Base-by-base conservation (phyloP, 257 asterid genomes). In the Scutellaria baicalensis region DNA sequence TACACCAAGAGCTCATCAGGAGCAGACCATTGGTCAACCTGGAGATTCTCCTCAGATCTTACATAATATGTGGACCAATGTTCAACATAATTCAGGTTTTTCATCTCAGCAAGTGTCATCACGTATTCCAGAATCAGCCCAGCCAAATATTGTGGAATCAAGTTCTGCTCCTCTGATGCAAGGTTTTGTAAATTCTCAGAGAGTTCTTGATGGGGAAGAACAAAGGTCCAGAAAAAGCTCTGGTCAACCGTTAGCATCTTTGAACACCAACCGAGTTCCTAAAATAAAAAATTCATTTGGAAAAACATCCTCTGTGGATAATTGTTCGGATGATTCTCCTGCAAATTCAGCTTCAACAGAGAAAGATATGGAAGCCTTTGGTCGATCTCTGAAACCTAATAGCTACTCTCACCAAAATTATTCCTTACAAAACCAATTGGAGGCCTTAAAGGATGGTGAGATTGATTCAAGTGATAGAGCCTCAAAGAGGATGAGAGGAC, bases 301-400 rank as follows among this genome's bases (percentile, higher is more conserved):
- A 54, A 82, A 75, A 77, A 77, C 73, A 68, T 71, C 86, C 38
- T 49, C 71, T 66, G 54, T 62, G 63, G 75, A 80, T 74, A 76
- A 83, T 78, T 59, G 48, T 17, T 72, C 72, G 17, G 89, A 85
- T 58, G 89, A 76, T 60, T 85, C 89, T 79, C 86, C 87, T 68
- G 86, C 82, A 38, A 81, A 80, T 81, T 79, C 95, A 69, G 72
- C 84, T 69, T 83, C 92, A 56, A 78, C 81, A 38, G 63, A 61
- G 48, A 81, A 77, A 68, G 89, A 91, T 69, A 80, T 87, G 70
- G 95, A 90, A 84, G 93, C 91, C 64, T 88, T 93, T 74, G 97
- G 98, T 58, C 88, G 87, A 71, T 82, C 89, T 49, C 72, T 93
- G 84, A 84, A 84, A 77, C 95, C 96, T 42, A 85, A 82, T 81